These are phyloP conservation scores for Urochloa ruziziensis DNA, from an alignment of 176 grass and related monocot genomes.

Conservation along the genomic window DNA sequence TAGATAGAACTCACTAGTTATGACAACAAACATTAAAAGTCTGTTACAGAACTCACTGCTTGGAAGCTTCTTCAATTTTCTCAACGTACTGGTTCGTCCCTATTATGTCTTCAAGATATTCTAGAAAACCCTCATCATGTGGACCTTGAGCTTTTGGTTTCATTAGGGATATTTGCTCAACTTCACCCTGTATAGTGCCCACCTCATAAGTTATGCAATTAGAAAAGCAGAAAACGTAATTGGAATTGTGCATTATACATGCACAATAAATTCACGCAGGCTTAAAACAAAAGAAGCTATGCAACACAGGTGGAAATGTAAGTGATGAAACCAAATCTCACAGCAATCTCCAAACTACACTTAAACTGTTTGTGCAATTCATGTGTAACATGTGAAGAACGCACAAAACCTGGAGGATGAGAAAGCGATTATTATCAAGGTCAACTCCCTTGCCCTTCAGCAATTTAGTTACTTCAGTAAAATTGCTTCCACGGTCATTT, in stretches of 20 bases:
- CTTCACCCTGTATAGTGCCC: slow-evolving; percentile 71
- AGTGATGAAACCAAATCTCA: background rate
- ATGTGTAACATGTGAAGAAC: slow-evolving; percentile 21
- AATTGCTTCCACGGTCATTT: slow-evolving; percentile 84
- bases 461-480: slow-evolving; percentile 89
- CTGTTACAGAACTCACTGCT: slow-evolving; percentile 67
- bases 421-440: slow-evolving; percentile 96
- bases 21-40: slow-evolving; percentile 5
- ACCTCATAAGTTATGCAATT: slow-evolving; percentile 26
- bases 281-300: slow-evolving; percentile 10
- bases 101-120: slow-evolving; percentile 98
- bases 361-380: background rate
- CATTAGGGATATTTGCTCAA: slow-evolving; percentile 99
- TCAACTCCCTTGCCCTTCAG: slow-evolving; percentile 97
- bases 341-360: background rate
- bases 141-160: slow-evolving; percentile 92
- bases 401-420: slow-evolving; percentile 86
- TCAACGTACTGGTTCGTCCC: slow-evolving; percentile 93
- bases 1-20: slow-evolving; percentile 17
- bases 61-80: slow-evolving; percentile 91
- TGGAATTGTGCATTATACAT: background rate
- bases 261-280: background rate
- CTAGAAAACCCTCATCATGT: slow-evolving; percentile 96
- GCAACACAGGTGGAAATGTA: background rate
- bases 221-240: background rate